Base-by-base conservation (phyloP, 208 protist genomes). In the Leishmania arabica region DNA sequence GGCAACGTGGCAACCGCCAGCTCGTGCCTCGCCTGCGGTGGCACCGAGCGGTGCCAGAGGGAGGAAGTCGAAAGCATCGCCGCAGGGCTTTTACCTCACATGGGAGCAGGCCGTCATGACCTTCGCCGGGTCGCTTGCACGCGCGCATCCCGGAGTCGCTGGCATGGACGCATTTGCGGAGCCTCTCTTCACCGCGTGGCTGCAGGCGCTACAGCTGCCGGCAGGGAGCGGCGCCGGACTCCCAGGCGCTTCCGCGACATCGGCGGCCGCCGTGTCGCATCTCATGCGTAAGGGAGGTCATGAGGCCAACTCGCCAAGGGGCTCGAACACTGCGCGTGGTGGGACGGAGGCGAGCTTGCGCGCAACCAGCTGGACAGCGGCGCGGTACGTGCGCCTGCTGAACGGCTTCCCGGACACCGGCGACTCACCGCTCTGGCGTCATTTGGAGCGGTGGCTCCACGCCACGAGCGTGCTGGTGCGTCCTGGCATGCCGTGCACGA, bases 391-490 rank as follows among this genome's bases (percentile, higher is more conserved):
- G 64, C 60, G 79, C 4, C 64, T 86, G 58, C 70, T 86, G 21
- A 83, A 79, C 72, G 79, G 79, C 9, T 80, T 86, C 31, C 77
- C 80, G 17, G 80, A 88, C 74, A 78, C 56, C 54, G 56, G 75
- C 11, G 73, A 83, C 58, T 84, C 84, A 1, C 86, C 94, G 27
- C 78, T 97, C n/a, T 97, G 94, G 94, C 91, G 91, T 47, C 94
- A 97, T 19, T 75, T 95, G 47, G 88, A 89, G 31, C 94, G 94
- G 13, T 95, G 94, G 85, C 78, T 97, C 40, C 90, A 90, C 76
- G 89, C 92, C 24, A 94, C 88, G 40, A 88, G 85, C 56, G 91
- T 95, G 11, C 92, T 95, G 64, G 74, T 97, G 83, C 87, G 89
- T 9, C 92, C 91, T 0, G 85, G 82, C 19, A 86, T 86, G 75